Conservation (phyloP, 2,329 filamentous ascomycete species). For the Tolypocladium ovalisporum region DNA sequence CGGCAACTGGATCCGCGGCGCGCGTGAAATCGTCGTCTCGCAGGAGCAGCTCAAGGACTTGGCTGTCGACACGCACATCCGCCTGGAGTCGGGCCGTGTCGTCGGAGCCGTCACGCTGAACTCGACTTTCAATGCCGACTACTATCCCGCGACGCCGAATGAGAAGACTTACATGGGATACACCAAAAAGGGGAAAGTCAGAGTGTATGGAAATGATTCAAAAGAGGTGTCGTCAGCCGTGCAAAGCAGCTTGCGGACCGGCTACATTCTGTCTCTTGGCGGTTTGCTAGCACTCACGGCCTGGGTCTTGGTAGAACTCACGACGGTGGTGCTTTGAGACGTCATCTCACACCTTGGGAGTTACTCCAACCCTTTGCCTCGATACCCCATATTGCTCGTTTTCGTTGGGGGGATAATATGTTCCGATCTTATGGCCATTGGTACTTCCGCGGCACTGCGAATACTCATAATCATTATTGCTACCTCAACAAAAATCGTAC, state of each 20-base stretch:
- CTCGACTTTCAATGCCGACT: conserved; percentile 45
- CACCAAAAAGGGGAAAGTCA: background rate
- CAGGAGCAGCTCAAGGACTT: conserved; percentile 25
- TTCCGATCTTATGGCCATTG: no score
- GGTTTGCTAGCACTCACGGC: background rate
- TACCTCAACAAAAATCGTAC: background rate
- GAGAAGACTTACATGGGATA: conserved; percentile 14
- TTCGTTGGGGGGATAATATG: no score
- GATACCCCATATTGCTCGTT: background rate
- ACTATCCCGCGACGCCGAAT: conserved; percentile 34
- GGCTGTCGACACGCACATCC: conserved; percentile 49
- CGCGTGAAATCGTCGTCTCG: conserved; percentile 41
- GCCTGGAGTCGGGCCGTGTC: conserved; percentile 43
- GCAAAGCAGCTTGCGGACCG: background rate
- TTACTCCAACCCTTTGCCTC: background rate
- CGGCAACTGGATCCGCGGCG: conserved; percentile 50
- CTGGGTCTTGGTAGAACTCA: background rate
- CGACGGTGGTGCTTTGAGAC: background rate
- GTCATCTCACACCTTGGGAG: background rate
- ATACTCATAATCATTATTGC: background rate
- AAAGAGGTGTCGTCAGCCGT: background rate
- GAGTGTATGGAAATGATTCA: background rate
- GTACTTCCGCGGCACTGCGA: background rate
- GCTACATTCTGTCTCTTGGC: background rate
- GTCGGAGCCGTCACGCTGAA: conserved; percentile 46